phyloP scores from a whole-genome alignment of 108 stramenopile species.

The Nitzschia palea region DNA sequence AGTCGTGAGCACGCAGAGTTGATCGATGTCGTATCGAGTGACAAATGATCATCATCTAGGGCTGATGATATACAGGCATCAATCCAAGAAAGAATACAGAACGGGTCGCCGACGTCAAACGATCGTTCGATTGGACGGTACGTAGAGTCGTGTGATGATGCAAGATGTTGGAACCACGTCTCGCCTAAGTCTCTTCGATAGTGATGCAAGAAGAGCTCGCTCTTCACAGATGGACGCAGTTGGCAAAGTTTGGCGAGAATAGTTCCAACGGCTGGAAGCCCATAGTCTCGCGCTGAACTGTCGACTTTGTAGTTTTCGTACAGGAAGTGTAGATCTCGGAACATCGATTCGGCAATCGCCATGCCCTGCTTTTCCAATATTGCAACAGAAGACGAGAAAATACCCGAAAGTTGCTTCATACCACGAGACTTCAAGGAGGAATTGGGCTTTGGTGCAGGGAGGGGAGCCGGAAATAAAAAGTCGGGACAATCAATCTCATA shows the following conservation, averaged over 20 bases:
- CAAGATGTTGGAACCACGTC: slow-evolving; percentile 4
- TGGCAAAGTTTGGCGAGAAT: slow-evolving; percentile 20
- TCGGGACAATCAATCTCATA: slow-evolving; percentile 17
- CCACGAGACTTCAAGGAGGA: neutral
- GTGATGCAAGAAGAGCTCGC: slow-evolving; percentile 38
- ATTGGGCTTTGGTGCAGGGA: neutral
- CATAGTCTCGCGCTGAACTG: slow-evolving; percentile 18
- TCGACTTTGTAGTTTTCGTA: slow-evolving; percentile 74
- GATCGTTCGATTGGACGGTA: neutral
- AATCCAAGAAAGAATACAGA: slow-evolving; percentile 47
- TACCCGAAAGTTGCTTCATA: slow-evolving; percentile 12
- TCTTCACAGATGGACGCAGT: neutral
- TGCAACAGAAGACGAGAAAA: slow-evolving; percentile 12
- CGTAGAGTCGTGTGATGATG: neutral
- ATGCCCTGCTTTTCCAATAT: neutral
- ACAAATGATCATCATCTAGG: neutral
- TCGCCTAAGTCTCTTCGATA: slow-evolving; percentile 44
- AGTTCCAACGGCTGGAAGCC: slow-evolving; percentile 19
- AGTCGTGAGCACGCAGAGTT: slow-evolving; percentile 51
- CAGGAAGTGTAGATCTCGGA: slow-evolving; percentile 70
- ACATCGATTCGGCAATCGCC: slow-evolving; percentile 26
- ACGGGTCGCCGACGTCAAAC: slow-evolving; percentile 20
- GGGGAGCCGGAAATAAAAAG: slow-evolving; percentile 8
- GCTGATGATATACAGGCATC: slow-evolving; percentile 21
- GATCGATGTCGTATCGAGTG: slow-evolving; percentile 24